Evolutionary conservation across 805 yeast genomes (phyloP), one percentile per base, ranked within the genome.

Genomic region (Wickerhamiella azyma): DNA sequence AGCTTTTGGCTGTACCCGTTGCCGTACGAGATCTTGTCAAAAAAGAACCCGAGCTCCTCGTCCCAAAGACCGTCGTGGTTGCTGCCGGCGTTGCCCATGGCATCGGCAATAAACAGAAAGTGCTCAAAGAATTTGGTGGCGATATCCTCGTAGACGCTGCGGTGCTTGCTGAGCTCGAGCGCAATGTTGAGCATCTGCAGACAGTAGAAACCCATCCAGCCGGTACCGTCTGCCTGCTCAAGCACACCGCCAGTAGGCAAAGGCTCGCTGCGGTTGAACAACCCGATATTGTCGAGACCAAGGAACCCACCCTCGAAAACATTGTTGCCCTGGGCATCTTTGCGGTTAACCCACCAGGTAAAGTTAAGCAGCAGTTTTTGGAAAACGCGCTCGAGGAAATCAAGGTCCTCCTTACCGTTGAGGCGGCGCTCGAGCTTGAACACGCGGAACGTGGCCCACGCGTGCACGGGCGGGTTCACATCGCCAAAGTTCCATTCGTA

Each of bases 331-430:
- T 78, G 81, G 3, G 71, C 63, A 64, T 86, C 96, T 60, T 86
- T 86, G 57, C 94, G 71, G 64, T 88, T 86, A 49, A 88, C 95
- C 96, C 96, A 86, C 96, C 96, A 86, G 18, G 96, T 85, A 64
- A 86, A 86, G 64, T 86, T 86, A 50, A 86, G 68, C 62, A 88
- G 66, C 57, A 86, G 72, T 61, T 86, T 86, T 63, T 88, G 96
- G 74, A 86, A 86, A 8, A 85, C 94, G n/a, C 89, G 68, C 63
- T 86, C 96, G 61, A 86, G 71, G 61, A 88, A 86, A 47, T 77
- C 81, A 44, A 81, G 64, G 62, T 86, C 96, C 52, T 79, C 83
- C 17, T 70, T 66, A n/a, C 88, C 88, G 60, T 80, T 81, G 76
- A 84, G 70, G 59, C 82, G 84, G 53, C 92, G 69, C 64, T 88